A percentile compares a stretch with the other conserved stretches of the same genome.
Evolutionary conservation across 352 stramenopile genomes (phyloP).

Genomic region (Phytophthora vignae): DNA sequence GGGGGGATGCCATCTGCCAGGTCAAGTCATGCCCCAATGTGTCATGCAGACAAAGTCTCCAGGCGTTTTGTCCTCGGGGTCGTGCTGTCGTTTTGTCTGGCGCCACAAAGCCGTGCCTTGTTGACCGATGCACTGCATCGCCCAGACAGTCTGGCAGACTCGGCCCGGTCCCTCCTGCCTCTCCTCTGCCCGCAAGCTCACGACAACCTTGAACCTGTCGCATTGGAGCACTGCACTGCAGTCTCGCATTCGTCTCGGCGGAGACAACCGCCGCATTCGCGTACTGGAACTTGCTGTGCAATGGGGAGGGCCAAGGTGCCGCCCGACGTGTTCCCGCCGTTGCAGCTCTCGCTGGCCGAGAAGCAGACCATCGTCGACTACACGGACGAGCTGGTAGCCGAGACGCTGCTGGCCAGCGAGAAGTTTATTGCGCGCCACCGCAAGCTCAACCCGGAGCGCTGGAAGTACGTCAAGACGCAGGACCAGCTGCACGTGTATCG

Average conservation of each 20-base stretch:
- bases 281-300: background rate
- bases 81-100: constrained; percentile 17
- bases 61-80: constrained; percentile 1
- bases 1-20: background rate
- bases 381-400: constrained; percentile 42
- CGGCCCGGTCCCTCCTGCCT: constrained; percentile 14
- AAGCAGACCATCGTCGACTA: constrained; percentile 38
- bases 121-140: background rate
- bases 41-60: background rate
- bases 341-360: constrained; percentile 29
- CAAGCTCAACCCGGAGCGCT: constrained; percentile 39
- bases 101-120: constrained; percentile 11
- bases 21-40: background rate
- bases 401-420: constrained; percentile 38
- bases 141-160: too few relatives aligned
- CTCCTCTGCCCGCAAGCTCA: constrained; percentile 22
- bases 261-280: too few relatives aligned
- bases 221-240: constrained; percentile 7
- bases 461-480: constrained; percentile 44
- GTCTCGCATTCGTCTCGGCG: background rate
- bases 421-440: constrained; percentile 43
- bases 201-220: background rate
- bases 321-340: constrained; percentile 30
- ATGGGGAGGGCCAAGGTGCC: constrained; percentile 39
- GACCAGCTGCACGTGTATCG: constrained; percentile 45